Evolutionary conservation across 805 yeast genomes (phyloP), one percentile per base, ranked within the genome.

Genomic region (Tetrapisispora phaffii): DNA sequence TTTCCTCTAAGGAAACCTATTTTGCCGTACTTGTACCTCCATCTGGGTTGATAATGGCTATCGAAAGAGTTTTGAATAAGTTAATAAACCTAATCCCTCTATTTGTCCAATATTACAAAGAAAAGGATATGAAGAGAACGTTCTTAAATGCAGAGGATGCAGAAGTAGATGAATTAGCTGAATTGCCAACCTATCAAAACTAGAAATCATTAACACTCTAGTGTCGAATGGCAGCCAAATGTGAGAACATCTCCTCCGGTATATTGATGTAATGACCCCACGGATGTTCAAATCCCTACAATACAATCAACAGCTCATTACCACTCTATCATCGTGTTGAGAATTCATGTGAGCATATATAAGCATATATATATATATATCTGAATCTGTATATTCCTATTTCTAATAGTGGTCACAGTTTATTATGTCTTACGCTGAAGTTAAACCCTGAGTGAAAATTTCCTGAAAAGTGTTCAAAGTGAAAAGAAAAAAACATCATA

Each of bases 21-120:
- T 67, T 86, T 46, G 70, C 70, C 29, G 65, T 71, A 40, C 63
- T 86, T 47, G 70, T 71, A 39, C 95, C 94, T 15, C 85, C 88
- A 9, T 73, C 82, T 35, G 70, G 75, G 50, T 56, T 77, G 2
- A 74, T 85, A 10, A 74, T 77, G 48, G 78, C 70, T 64, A 82
- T 85, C 44, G 96, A 87, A 65, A 44, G 52, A 12, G 74, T 75
- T 50, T 58, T 82, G 15, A 70, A 68, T 9, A 57, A 56, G 2
- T 64, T 71, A 20, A 86, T 86, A 48, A 63, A 62, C 8, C 55
- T 70, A 47, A 71, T 86, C 50, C 81, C 85, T 33, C 51, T 66
- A 5, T 63, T 74, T 26, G 76, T 50, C 6, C 65, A 65, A 36
- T 85, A 75, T 59, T 71, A 78, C 49, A 72, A 68, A 48, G 95